These are phyloP conservation scores for Trichoderma arundinaceum DNA, from an alignment of 2,329 filamentous ascomycete species.

Conservation along the genomic window DNA sequence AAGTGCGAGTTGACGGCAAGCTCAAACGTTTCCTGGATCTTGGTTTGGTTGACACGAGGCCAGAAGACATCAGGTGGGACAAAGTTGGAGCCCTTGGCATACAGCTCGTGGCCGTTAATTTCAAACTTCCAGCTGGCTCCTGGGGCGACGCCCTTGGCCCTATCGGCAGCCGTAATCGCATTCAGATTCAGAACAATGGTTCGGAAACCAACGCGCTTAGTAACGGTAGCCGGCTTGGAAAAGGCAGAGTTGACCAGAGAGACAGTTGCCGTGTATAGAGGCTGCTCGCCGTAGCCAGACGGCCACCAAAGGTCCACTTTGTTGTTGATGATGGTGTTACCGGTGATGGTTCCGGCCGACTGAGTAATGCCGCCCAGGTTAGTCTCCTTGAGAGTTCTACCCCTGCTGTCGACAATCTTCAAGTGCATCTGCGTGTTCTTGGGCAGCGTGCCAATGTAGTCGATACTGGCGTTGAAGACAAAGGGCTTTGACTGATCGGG, in stretches of 20 bases:
- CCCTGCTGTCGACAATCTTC: slow-evolving; percentile 51
- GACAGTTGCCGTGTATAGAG: slow-evolving; percentile 61
- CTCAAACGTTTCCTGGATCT: slow-evolving; percentile 55
- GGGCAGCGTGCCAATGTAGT: slow-evolving; percentile 58
- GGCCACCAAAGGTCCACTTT: slow-evolving; percentile 67
- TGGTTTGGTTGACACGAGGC: slow-evolving; percentile 56
- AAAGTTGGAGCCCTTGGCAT: slow-evolving; percentile 48
- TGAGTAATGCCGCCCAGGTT: slow-evolving; percentile 48
- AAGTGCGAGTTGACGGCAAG: slow-evolving; percentile 61
- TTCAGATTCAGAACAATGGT: slow-evolving; percentile 65
- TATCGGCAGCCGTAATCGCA: slow-evolving; percentile 58
- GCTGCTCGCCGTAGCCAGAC: slow-evolving; percentile 60
- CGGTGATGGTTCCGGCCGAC: slow-evolving; percentile 48
- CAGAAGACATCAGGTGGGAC: slow-evolving; percentile 35
- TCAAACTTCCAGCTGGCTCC: slow-evolving; percentile 64
- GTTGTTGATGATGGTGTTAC: slow-evolving; percentile 50
- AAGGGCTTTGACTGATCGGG: slow-evolving; percentile 63
- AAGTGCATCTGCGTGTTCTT: slow-evolving; percentile 51
- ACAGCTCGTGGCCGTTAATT: slow-evolving; percentile 68
- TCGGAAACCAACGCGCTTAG: slow-evolving; percentile 56
- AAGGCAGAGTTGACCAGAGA: slow-evolving; percentile 50
- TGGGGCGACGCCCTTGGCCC: slow-evolving; percentile 54
- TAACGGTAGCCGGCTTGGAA: slow-evolving; percentile 39
- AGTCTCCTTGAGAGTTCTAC: slow-evolving; percentile 43
- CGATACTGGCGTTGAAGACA: slow-evolving; percentile 66